phyloP scores from a whole-genome alignment of 2,329 filamentous ascomycete species.

The Botrytis paeoniae region DNA sequence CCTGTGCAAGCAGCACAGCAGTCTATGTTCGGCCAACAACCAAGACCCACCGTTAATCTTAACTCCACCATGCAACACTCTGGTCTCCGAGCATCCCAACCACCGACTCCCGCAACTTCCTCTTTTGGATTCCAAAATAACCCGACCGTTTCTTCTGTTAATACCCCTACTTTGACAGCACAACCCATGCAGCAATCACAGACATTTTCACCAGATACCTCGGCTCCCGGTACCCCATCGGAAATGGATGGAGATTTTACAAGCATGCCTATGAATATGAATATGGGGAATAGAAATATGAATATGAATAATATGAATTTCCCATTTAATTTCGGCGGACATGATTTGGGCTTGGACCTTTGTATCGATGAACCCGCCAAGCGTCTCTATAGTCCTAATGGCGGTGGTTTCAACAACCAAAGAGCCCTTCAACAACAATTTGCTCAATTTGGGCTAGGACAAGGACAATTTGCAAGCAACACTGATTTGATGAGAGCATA shows the following conservation, averaged over 20 bases:
- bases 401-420: slow-evolving; percentile 59
- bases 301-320: slow-evolving; percentile 46
- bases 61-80: slow-evolving; percentile 68
- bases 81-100: slow-evolving; percentile 79
- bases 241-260: slow-evolving; percentile 74
- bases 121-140: slow-evolving; percentile 84
- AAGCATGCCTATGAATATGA: slow-evolving; percentile 53
- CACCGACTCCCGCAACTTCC: slow-evolving; percentile 75
- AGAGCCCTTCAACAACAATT: slow-evolving; percentile 64
- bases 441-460: slow-evolving; percentile 71
- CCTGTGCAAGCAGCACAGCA: slow-evolving; percentile 69
- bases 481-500: slow-evolving; percentile 65
- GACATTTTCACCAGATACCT: slow-evolving; percentile 53
- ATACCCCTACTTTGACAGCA: slow-evolving; percentile 85
- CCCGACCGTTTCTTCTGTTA: slow-evolving; percentile 94
- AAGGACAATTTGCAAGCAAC: slow-evolving; percentile 59
- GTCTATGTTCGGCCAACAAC: slow-evolving; percentile 59
- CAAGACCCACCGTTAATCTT: slow-evolving; percentile 73
- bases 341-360: slow-evolving; percentile 55
- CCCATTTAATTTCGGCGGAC: slow-evolving; percentile 38
- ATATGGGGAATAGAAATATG: slow-evolving; percentile 56
- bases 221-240: slow-evolving; percentile 65
- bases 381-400: slow-evolving; percentile 83
- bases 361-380: slow-evolving; percentile 93
- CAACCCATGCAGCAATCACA: slow-evolving; percentile 58